phyloP scores from a whole-genome alignment of 768 basidiomycete genomes.

The Lactarius sp. region DNA sequence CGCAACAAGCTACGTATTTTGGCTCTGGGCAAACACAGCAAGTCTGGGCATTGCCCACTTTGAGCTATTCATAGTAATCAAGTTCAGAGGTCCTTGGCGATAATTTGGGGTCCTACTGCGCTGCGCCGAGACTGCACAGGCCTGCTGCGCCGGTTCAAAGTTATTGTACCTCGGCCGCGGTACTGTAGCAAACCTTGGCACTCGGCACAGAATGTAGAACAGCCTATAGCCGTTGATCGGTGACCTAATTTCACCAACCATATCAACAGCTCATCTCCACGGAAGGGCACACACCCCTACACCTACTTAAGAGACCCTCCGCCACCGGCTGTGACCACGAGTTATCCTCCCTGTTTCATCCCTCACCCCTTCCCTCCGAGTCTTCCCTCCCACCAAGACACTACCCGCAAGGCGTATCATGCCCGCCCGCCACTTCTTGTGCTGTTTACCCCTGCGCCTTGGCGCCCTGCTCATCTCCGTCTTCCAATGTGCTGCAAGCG shows the following conservation, averaged over 20 bases:
- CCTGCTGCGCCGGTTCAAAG: too few relatives aligned
- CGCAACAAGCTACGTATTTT: too few relatives aligned
- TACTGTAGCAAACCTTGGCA: too few relatives aligned
- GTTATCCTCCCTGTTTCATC: neutral
- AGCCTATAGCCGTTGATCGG: neutral
- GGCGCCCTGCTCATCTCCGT: conserved; percentile 23
- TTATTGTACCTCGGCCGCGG: too few relatives aligned
- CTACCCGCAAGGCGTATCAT: neutral
- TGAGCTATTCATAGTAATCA: too few relatives aligned
- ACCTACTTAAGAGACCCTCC: neutral
- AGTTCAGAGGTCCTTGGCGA: too few relatives aligned
- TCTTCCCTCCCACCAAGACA: neutral
- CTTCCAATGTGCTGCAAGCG: conserved; percentile 7
- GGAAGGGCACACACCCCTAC: neutral
- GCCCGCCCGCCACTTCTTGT: conserved; percentile 22
- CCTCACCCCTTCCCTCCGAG: neutral
- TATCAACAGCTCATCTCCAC: neutral
- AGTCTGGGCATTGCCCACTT: too few relatives aligned
- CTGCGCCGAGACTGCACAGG: too few relatives aligned
- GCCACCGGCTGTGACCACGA: neutral
- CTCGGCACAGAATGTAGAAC: neutral
- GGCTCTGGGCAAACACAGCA: too few relatives aligned
- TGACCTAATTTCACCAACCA: neutral
- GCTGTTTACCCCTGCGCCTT: conserved; percentile 24
- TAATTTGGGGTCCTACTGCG: too few relatives aligned